phyloP scores from a whole-genome alignment of 257 asterid species.

The Solanum virginianum region DNA sequence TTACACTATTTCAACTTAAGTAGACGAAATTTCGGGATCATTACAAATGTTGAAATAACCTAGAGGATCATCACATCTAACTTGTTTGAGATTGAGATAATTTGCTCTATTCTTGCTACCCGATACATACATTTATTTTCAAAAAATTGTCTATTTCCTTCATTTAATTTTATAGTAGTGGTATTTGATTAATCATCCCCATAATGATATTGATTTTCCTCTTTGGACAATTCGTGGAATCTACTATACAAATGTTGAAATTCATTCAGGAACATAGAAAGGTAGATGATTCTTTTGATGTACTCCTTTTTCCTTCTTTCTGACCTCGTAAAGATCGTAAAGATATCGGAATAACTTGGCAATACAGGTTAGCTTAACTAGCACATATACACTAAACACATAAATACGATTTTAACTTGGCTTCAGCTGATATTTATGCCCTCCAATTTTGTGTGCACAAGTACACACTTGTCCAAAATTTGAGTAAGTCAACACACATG shows the following conservation, averaged over 20 bases:
- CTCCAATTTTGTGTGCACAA: too few relatives aligned
- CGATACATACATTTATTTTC: neutral
- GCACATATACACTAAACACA: too few relatives aligned
- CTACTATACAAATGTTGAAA: conserved; percentile 52
- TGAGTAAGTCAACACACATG: too few relatives aligned
- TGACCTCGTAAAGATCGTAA: too few relatives aligned
- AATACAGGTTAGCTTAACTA: too few relatives aligned
- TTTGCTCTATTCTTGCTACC: neutral
- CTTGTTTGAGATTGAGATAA: neutral
- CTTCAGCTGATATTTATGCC: neutral
- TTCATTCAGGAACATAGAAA: conserved; percentile 73
- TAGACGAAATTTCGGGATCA: too few relatives aligned
- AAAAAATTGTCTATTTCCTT: neutral
- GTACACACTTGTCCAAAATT: too few relatives aligned
- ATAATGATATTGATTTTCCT: neutral
- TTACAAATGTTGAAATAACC: too few relatives aligned
- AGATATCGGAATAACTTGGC: too few relatives aligned
- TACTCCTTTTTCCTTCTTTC: neutral
- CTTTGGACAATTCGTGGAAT: conserved; percentile 21
- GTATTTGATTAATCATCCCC: neutral
- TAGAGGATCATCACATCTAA: neutral
- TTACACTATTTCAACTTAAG: too few relatives aligned
- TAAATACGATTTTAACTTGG: neutral
- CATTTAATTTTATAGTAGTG: neutral
- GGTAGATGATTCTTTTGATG: conserved; percentile 20